Percentiles rank a stretch among this genome's conserved stretches.
phyloP scores from a whole-genome alignment of 2,329 filamentous ascomycete genomes.

The Didymella sp. region DNA sequence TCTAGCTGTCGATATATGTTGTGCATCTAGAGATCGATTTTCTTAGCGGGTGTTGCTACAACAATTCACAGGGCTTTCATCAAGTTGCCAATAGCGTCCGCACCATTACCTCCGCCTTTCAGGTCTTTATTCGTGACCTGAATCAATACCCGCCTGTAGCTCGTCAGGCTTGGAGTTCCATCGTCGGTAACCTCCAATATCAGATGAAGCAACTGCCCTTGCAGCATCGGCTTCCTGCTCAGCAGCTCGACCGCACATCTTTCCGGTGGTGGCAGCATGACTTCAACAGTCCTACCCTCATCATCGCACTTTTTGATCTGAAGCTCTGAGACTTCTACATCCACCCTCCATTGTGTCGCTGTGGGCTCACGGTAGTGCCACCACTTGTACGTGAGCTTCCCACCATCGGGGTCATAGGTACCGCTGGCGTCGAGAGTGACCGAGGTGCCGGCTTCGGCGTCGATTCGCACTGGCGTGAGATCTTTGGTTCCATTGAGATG shows the following conservation, averaged over 20 bases:
- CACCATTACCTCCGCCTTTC: slow-evolving; percentile 26
- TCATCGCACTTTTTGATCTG: slow-evolving; percentile 41
- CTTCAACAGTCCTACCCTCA: slow-evolving; percentile 42
- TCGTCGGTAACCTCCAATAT: slow-evolving; percentile 59
- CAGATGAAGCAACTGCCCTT: slow-evolving; percentile 57
- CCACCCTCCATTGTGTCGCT: slow-evolving; percentile 54
- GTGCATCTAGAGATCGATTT: no score
- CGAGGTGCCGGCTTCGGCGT: slow-evolving; percentile 51
- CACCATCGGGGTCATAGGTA: slow-evolving; percentile 58
- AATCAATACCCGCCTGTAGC: slow-evolving; percentile 56
- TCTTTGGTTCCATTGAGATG: slow-evolving; percentile 53
- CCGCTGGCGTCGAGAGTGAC: slow-evolving; percentile 55
- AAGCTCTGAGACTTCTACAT: slow-evolving; percentile 52
- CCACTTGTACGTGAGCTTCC: slow-evolving; percentile 57
- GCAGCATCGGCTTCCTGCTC: slow-evolving; percentile 46
- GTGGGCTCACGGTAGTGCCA: slow-evolving; percentile 57
- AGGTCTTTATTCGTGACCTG: slow-evolving; percentile 45
- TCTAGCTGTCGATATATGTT: no score
- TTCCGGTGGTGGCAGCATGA: slow-evolving; percentile 53
- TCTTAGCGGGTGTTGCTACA: not conserved
- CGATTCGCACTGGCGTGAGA: slow-evolving; percentile 50
- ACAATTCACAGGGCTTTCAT: slow-evolving; percentile 5
- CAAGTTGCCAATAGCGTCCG: slow-evolving; percentile 3
- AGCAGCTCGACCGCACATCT: slow-evolving; percentile 51
- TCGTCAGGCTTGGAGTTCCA: slow-evolving; percentile 55